phyloP scores from a whole-genome alignment of 106 monocot genomes.

The Dendrobium chrysotoxum region DNA sequence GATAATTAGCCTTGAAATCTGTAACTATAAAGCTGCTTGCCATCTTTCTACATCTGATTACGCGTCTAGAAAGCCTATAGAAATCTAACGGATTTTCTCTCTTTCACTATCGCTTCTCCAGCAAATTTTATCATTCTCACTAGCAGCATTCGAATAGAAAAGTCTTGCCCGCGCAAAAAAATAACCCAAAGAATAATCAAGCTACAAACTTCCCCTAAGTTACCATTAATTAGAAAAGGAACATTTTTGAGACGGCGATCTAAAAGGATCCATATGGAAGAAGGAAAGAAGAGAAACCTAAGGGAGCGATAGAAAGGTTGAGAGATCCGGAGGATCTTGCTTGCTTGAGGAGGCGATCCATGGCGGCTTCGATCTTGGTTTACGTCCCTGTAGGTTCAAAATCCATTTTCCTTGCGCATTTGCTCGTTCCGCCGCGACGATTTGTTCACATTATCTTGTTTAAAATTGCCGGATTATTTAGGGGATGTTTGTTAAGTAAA shows the following conservation, averaged over 20 bases:
- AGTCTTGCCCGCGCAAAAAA: too few species aligned
- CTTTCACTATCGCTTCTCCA: not conserved
- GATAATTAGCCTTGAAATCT: too few species aligned
- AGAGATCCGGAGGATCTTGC: slow-evolving; percentile 83
- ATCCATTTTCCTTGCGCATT: too few species aligned
- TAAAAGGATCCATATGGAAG: not conserved
- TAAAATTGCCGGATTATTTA: too few species aligned
- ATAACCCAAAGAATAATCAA: too few species aligned
- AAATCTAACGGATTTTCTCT: not conserved
- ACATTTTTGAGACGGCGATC: not conserved
- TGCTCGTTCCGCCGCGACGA: too few species aligned
- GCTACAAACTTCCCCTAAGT: too few species aligned
- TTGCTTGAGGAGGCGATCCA: slow-evolving; percentile 77
- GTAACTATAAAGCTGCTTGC: too few species aligned
- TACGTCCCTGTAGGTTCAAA: not conserved
- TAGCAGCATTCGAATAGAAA: too few species aligned
- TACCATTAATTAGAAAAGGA: too few species aligned
- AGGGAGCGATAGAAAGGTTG: slow-evolving; percentile 92
- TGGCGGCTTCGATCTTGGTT: slow-evolving; percentile 5
- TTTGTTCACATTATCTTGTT: too few species aligned
- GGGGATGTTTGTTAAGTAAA: too few species aligned
- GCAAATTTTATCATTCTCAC: not conserved
- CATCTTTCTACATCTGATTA: not conserved
- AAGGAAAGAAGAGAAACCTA: slow-evolving; percentile 34
- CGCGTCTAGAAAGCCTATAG: not conserved